A percentile compares a stretch with the other conserved stretches of the same genome.
phyloP scores from a whole-genome alignment of 2,329 filamentous ascomycete species.

The Xylariaceae sp. region DNA sequence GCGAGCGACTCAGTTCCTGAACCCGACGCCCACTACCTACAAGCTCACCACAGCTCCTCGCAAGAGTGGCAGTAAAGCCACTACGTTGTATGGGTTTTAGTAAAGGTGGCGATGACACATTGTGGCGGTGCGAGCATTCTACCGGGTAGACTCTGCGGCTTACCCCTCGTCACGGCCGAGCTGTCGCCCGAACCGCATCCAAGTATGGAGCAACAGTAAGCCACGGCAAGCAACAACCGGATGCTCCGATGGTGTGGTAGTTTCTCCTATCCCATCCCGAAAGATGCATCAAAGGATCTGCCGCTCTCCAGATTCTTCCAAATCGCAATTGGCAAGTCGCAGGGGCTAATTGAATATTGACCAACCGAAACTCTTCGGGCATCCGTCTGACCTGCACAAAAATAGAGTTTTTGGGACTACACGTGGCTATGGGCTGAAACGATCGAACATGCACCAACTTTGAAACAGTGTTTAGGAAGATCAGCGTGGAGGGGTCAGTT shows the following conservation, averaged over 20 bases:
- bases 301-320: constrained; percentile 2
- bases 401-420: neutral
- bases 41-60: too few relatives aligned
- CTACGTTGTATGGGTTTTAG: too few relatives aligned
- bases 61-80: too few relatives aligned
- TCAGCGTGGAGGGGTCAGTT: neutral
- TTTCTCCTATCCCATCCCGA: neutral
- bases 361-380: neutral
- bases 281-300: neutral
- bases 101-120: too few relatives aligned
- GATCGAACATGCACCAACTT: neutral
- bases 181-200: neutral
- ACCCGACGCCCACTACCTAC: too few relatives aligned
- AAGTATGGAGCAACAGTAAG: neutral
- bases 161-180: neutral
- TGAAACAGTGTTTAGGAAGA: neutral
- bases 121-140: neutral
- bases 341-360: neutral
- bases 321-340: neutral
- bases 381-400: neutral
- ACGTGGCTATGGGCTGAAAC: neutral
- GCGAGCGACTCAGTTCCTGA: too few relatives aligned
- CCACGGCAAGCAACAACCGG: neutral
- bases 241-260: neutral
- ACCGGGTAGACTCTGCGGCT: too few relatives aligned